Evolutionary conservation across 2,329 filamentous ascomycete genomes (phyloP).

Genomic region (Phyllosticta capitalensis): DNA sequence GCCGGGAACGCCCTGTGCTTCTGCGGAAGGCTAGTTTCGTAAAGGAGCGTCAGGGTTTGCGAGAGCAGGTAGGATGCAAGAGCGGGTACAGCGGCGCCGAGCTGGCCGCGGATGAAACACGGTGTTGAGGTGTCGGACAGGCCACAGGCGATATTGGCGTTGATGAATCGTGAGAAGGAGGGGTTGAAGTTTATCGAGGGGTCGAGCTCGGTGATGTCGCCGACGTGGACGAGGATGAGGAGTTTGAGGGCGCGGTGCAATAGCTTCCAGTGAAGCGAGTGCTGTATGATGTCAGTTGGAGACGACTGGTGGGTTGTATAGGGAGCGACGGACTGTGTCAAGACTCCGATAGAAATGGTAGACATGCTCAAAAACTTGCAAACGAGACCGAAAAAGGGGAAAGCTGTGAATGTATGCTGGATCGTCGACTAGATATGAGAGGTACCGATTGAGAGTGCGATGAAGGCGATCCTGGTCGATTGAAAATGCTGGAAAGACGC

Average conservation of each 20-base stretch:
- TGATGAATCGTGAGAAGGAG: constrained; percentile 9
- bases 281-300: constrained; percentile 15
- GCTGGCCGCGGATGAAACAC: constrained; percentile 31
- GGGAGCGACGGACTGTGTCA: background rate
- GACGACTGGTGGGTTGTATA: background rate
- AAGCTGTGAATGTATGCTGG: constrained; percentile 23
- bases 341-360: constrained; percentile 20
- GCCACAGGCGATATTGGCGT: constrained; percentile 9
- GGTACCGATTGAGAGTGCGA: constrained; percentile 21
- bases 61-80: constrained; percentile 25
- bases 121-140: constrained; percentile 20
- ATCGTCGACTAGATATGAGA: constrained; percentile 23
- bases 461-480: constrained; percentile 16
- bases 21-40: constrained; percentile 22
- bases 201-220: constrained; percentile 23
- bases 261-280: constrained; percentile 15
- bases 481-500: constrained; percentile 27
- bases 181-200: constrained; percentile 15
- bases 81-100: constrained; percentile 26
- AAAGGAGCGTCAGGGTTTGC: constrained; percentile 23
- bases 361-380: constrained; percentile 25
- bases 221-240: constrained; percentile 30
- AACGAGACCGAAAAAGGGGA: constrained; percentile 24
- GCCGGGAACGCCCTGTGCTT: constrained; percentile 24
- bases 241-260: constrained; percentile 28